phyloP scores from a whole-genome alignment of 1,284 basidiomycete genomes.

The Ustilago lituana region DNA sequence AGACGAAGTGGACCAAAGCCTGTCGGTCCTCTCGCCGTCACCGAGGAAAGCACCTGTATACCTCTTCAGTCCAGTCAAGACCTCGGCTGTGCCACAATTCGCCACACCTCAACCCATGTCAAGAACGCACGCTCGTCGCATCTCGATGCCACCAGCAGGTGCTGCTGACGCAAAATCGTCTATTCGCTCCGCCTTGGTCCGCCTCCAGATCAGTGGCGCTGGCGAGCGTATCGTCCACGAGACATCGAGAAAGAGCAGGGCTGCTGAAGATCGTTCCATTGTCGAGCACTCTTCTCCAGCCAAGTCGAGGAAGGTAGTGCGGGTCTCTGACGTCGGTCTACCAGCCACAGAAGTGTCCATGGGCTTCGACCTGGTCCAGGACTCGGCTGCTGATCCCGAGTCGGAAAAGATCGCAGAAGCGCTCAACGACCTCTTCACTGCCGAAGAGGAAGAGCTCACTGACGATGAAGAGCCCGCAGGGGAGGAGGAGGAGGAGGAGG shows the following conservation, averaged over 20 bases:
- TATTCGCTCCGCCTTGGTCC: constrained; percentile 23
- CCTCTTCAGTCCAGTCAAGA: constrained; percentile 35
- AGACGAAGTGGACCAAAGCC: constrained; percentile 46
- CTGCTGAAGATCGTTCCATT: neutral
- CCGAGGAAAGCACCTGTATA: constrained; percentile 9
- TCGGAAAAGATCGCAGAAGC: constrained; percentile 27
- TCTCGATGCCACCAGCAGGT: constrained; percentile 35
- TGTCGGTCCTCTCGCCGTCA: constrained; percentile 24
- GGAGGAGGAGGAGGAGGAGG: constrained; percentile 13
- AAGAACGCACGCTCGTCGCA: constrained; percentile 18
- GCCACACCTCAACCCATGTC: constrained; percentile 36
- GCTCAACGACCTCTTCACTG: constrained; percentile 37
- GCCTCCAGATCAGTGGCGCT: constrained; percentile 36
- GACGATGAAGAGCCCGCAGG: constrained; percentile 23
- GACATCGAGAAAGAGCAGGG: neutral
- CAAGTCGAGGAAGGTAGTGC: constrained; percentile 25
- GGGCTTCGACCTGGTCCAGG: constrained; percentile 35
- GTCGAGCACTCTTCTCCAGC: constrained; percentile 18
- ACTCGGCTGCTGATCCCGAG: constrained; percentile 11
- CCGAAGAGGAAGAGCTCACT: constrained; percentile 37
- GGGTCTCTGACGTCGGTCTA: constrained; percentile 40
- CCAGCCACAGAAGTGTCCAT: constrained; percentile 38
- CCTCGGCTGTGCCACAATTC: constrained; percentile 24
- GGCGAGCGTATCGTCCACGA: constrained; percentile 35
- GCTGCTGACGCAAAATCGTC: constrained; percentile 21